A percentile compares a stretch with the other conserved stretches of the same genome.
Evolutionary conservation across 768 basidiomycete genomes (phyloP).

Genomic region (Steccherinum ochraceum): DNA sequence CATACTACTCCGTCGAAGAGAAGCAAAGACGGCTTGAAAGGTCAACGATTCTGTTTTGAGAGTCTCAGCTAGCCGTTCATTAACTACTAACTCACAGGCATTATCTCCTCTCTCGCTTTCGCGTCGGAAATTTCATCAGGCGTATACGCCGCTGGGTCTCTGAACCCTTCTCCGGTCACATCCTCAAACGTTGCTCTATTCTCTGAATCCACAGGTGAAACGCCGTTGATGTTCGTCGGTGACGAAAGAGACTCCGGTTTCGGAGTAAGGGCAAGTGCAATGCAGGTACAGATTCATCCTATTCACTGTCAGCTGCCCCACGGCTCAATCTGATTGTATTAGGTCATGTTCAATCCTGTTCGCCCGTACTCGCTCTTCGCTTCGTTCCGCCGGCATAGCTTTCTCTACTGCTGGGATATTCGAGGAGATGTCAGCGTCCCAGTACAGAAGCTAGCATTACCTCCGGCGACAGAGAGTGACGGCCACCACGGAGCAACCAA

Average conservation of each 20-base stretch:
- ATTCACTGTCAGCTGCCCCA: not conserved
- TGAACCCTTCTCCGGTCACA: constrained; percentile 39
- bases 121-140: constrained; percentile 48
- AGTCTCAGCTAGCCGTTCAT: not conserved
- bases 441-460: not conserved
- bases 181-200: constrained; percentile 60
- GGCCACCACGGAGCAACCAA: constrained; percentile 49
- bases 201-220: constrained; percentile 48
- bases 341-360: constrained; percentile 77
- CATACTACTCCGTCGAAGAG: constrained; percentile 69
- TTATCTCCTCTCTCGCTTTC: constrained; percentile 82
- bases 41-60: constrained; percentile 40
- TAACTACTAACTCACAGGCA: constrained; percentile 44
- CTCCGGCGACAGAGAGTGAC: not conserved
- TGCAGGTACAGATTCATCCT: constrained; percentile 36
- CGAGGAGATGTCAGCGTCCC: constrained; percentile 47
- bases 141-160: constrained; percentile 76
- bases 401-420: constrained; percentile 75
- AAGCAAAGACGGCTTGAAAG: constrained; percentile 83
- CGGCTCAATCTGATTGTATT: constrained; percentile 8
- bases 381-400: constrained; percentile 60
- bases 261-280: constrained; percentile 37
- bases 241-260: constrained; percentile 36
- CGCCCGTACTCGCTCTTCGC: constrained; percentile 71
- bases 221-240: constrained; percentile 57